These are phyloP conservation scores for Solanum etuberosum DNA, from an alignment of 257 asterid genomes.

Conservation along the genomic window DNA sequence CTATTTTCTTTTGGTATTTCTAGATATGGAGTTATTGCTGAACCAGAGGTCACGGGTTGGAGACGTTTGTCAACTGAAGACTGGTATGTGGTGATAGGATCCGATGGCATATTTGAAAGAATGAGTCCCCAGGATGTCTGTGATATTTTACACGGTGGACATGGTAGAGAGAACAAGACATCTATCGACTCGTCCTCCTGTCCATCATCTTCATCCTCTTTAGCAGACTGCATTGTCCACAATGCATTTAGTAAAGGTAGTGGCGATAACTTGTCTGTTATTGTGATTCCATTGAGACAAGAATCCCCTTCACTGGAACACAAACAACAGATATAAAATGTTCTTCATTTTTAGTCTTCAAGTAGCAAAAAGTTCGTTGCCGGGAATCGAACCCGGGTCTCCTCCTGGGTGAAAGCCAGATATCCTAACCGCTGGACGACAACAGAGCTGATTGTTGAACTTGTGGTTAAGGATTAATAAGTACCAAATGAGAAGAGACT, in stretches of 20 bases:
- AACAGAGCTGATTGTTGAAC: neutral
- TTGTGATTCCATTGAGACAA: conserved; percentile 22
- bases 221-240: conserved; percentile 32
- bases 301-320: neutral
- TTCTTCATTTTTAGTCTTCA: neutral
- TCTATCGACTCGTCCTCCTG: conserved; percentile 5
- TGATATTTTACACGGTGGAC: conserved; percentile 10
- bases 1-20: neutral
- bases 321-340: neutral
- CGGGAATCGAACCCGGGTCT: conserved; percentile 98
- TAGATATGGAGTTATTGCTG: conserved; percentile 64
- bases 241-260: conserved; percentile 48
- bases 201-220: conserved; percentile 18
- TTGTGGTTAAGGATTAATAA: neutral
- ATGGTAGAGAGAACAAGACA: neutral
- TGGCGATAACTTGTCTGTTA: conserved; percentile 57
- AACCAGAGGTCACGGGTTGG: conserved; percentile 57
- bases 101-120: conserved; percentile 68
- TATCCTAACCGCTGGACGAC: conserved; percentile 95
- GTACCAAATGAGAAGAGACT: no score
- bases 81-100: conserved; percentile 44
- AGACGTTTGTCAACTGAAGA: conserved; percentile 22
- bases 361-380: conserved; percentile 30
- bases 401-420: conserved; percentile 97
- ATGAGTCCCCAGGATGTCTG: conserved; percentile 47